Evolutionary conservation across 768 basidiomycete species (phyloP).

Genomic region (Podaxis mareebaensis): DNA sequence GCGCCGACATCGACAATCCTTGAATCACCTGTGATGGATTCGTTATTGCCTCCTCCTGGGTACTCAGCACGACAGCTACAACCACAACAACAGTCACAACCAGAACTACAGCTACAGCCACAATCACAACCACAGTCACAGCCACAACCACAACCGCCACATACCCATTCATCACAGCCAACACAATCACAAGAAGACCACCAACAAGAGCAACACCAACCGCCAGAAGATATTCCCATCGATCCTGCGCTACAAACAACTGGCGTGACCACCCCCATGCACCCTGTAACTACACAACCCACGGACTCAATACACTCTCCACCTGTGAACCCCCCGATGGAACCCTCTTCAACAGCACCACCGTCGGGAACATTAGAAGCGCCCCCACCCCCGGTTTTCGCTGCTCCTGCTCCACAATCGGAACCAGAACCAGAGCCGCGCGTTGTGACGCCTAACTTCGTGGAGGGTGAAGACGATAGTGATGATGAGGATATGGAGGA

Average conservation of each 20-base stretch:
- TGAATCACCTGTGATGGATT: slow-evolving; percentile 10
- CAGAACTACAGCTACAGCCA: slow-evolving; percentile 11
- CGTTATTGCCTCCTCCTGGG: slow-evolving; percentile 1
- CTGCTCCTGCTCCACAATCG: slow-evolving; percentile 9
- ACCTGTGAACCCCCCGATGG: neutral
- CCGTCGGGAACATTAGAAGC: slow-evolving; percentile 6
- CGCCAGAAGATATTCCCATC: neutral
- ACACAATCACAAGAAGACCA: neutral
- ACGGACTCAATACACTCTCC: neutral
- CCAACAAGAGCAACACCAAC: slow-evolving; percentile 6
- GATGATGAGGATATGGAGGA: slow-evolving; percentile 49
- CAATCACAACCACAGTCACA: slow-evolving; percentile 13
- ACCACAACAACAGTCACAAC: slow-evolving; percentile 7
- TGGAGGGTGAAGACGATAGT: slow-evolving; percentile 31
- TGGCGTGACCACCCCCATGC: neutral
- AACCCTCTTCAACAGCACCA: neutral
- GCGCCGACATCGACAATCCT: neutral
- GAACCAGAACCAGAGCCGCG: slow-evolving; percentile 4
- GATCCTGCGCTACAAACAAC: slow-evolving; percentile 5
- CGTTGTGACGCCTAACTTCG: neutral
- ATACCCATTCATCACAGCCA: neutral
- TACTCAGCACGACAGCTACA: slow-evolving; percentile 15
- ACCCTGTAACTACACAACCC: neutral
- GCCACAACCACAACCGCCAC: neutral
- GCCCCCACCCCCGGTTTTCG: slow-evolving; percentile 1